Conservation (phyloP, 306 rosid species). For the Acacia melanoxylon region DNA sequence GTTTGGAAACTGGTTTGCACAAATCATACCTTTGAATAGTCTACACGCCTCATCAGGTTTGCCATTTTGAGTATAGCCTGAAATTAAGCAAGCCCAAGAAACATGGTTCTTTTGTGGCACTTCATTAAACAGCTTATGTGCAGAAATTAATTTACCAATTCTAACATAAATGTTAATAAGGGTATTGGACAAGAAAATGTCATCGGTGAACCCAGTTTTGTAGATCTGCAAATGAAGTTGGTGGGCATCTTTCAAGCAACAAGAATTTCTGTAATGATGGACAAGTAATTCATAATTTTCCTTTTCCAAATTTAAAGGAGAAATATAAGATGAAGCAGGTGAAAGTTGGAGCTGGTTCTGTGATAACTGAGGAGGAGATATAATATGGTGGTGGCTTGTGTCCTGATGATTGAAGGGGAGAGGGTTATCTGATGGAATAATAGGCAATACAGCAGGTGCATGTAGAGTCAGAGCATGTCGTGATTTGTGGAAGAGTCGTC, state of each 20-base stretch:
- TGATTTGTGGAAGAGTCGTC: slow-evolving; percentile 34
- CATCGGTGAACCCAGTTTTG: slow-evolving; percentile 59
- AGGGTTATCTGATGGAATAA: slow-evolving; percentile 23
- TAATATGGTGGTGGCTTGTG: neutral
- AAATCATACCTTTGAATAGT: slow-evolving; percentile 57
- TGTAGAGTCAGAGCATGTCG: slow-evolving; percentile 29
- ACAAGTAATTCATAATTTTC: slow-evolving; percentile 38
- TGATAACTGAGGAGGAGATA: slow-evolving; percentile 28
- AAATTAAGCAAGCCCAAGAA: slow-evolving; percentile 82
- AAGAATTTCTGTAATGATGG: slow-evolving; percentile 45
- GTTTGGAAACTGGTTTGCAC: slow-evolving; percentile 53
- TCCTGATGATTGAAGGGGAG: slow-evolving; percentile 30
- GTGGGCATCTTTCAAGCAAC: slow-evolving; percentile 51
- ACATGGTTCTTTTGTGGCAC: slow-evolving; percentile 69
- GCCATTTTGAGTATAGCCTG: slow-evolving; percentile 63
- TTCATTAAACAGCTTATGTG: slow-evolving; percentile 68
- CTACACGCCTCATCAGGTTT: slow-evolving; percentile 63
- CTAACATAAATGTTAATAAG: slow-evolving; percentile 66
- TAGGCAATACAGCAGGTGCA: slow-evolving; percentile 24
- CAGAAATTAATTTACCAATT: slow-evolving; percentile 46
- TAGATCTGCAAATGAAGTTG: slow-evolving; percentile 64
- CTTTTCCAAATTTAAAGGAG: slow-evolving; percentile 30
- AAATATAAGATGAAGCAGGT: slow-evolving; percentile 16
- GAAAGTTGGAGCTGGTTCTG: slow-evolving; percentile 24
- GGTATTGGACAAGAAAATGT: slow-evolving; percentile 69